Base-by-base conservation (phyloP, 345 rosid species). In the Citropsis articulata region DNA sequence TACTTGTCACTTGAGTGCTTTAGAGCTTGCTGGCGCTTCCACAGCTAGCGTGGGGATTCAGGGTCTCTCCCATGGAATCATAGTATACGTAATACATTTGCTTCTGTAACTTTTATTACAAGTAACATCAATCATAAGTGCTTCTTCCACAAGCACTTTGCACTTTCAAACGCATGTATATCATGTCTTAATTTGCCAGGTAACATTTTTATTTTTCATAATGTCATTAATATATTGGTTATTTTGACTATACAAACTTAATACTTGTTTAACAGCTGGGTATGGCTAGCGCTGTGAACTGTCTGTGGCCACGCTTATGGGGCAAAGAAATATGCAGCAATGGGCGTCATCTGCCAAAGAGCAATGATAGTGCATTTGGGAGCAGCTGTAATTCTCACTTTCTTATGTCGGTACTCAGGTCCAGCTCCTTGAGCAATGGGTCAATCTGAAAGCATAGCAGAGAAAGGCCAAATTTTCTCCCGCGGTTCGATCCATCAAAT, bases 251-350 rank as follows among this genome's bases (percentile, higher is more conserved):
- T 10, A 10, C 67, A 30, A 65, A 3, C 13, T 33, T 8, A 22
- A 7, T 8, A 19, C 2, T 7, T 33, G 2, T 35, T 31, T 14
- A 31, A 55, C 82, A 95, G 97, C 67, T 92, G 77, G 96, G 97
- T 24, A 95, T 95, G 99, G 97, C 99, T 2, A 93, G 97, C 56
- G 99, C 98, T 4, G 99, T 95, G 33, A 59, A 95, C 97, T 0
- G 89, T 95, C 4, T 93, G 98, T 78, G 99, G 99, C 4, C 99
- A 93, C 85, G 99, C 96, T 9, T 92, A 91, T 36, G 97, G 98
- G 2, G 98, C 96, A 1, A 87, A 85, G 59, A 89, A 88, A 69
- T 86, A 91, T 78, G 69, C 92, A 6, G 80, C 92, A 48, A 90
- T 92, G 96, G 97, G 99, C 40, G 82, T 95, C 42, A 87, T 89